Percentiles rank a stretch among this genome's conserved stretches.
Conservation (phyloP, 495 filamentous ascomycete genomes). For the Arthonia radiata region DNA sequence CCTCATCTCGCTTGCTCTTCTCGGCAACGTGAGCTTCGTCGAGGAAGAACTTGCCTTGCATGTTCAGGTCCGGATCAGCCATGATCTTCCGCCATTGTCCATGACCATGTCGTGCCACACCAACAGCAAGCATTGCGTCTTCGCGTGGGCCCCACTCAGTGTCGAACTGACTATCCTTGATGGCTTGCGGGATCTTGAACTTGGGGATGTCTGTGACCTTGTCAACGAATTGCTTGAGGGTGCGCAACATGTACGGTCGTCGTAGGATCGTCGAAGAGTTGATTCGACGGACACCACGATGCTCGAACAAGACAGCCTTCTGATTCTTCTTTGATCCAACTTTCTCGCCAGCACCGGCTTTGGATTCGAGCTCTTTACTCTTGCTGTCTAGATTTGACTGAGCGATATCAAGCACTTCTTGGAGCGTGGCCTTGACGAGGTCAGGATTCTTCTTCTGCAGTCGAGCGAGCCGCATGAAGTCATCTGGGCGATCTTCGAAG, state of each 20-base stretch:
- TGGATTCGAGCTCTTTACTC: conserved; percentile 39
- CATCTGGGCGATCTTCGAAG: conserved; percentile 62
- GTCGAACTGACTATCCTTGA: conserved; percentile 64
- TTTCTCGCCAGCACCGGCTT: conserved; percentile 39
- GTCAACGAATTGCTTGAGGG: conserved; percentile 46
- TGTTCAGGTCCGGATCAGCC: conserved; percentile 66
- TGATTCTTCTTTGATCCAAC: conserved; percentile 80
- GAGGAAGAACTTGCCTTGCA: conserved; percentile 83
- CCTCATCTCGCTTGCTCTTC: conserved; percentile 50
- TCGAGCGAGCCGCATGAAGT: conserved; percentile 64
- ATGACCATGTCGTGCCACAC: conserved; percentile 78
- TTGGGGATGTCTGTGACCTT: conserved; percentile 36
- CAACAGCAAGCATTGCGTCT: conserved; percentile 90
- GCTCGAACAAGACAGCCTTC: conserved; percentile 87
- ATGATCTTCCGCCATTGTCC: conserved; percentile 83
- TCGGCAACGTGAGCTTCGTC: conserved; percentile 96
- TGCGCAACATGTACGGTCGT: conserved; percentile 63
- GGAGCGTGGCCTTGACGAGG: conserved; percentile 41
- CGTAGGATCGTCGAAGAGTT: conserved; percentile 90
- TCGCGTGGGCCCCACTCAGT: conserved; percentile 79
- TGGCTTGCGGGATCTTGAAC: conserved; percentile 77
- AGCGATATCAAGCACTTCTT: conserved; percentile 50
- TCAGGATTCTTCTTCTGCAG: conserved; percentile 56
- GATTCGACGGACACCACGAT: conserved; percentile 67
- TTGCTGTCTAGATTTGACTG: conserved; percentile 36